A percentile compares a stretch with the other conserved stretches of the same genome.
phyloP scores from a whole-genome alignment of 805 yeast genomes.

The Kodamaea restingae region DNA sequence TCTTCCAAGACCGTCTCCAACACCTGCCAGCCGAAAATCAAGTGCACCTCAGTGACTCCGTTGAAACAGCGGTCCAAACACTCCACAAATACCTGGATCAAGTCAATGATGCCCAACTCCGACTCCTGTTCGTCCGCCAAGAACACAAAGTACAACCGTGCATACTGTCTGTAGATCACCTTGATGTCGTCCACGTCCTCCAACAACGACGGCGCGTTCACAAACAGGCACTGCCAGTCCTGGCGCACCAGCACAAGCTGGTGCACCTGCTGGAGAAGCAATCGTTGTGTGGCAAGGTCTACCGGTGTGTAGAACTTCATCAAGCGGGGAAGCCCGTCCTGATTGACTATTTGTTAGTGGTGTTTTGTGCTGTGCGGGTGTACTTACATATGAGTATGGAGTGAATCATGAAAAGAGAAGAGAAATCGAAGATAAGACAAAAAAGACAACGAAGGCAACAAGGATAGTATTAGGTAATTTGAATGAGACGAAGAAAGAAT shows the following conservation, averaged over 20 bases:
- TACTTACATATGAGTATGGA: constrained; percentile 76
- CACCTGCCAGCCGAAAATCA: constrained; percentile 99
- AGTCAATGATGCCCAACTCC: constrained; percentile 87
- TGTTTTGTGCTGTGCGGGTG: background rate
- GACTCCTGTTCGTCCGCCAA: constrained; percentile 95
- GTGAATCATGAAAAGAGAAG: constrained; percentile 60
- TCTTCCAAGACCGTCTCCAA: constrained; percentile 87
- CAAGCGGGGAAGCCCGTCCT: constrained; percentile 83
- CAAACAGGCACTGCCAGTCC: constrained; percentile 77
- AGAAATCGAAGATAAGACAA: background rate
- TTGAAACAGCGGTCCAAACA: constrained; percentile 88
- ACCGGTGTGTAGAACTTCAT: constrained; percentile 91
- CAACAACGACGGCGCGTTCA: constrained; percentile 82
- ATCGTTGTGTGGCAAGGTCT: constrained; percentile 76
- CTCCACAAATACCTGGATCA: constrained; percentile 96
- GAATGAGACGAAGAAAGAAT: no score
- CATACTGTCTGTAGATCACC: constrained; percentile 91
- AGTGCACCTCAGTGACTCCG: constrained; percentile 91
- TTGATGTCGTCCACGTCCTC: constrained; percentile 70
- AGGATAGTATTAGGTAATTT: background rate
- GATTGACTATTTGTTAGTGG: constrained; percentile 59
- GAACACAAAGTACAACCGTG: constrained; percentile 93
- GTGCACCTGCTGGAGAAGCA: constrained; percentile 76
- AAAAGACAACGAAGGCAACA: background rate
- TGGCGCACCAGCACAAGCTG: constrained; percentile 69